These are phyloP conservation scores for Haplosporangium gracile DNA, from an alignment of 192 early-diverging fungal species.

Conservation along the genomic window DNA sequence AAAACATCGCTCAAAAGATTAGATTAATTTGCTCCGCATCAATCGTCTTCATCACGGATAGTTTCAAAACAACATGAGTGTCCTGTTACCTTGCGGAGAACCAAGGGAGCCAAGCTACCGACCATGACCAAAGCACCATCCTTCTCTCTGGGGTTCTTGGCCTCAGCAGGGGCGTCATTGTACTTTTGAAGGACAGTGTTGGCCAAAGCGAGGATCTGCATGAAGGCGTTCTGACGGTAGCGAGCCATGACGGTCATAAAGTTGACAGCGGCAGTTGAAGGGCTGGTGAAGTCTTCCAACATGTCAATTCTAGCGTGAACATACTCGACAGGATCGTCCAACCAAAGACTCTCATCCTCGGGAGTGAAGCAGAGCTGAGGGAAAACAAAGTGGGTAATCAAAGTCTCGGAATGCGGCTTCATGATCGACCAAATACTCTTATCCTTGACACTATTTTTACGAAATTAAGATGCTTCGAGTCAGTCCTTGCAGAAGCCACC, in stretches of 20 bases:
- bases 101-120: conserved; percentile 73
- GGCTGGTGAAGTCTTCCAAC: conserved; percentile 89
- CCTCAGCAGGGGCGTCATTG: conserved; percentile 71
- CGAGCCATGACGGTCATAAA: conserved; percentile 85
- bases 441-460: conserved; percentile 77
- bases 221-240: conserved; percentile 86
- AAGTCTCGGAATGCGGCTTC: conserved; percentile 84
- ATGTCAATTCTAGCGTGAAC: conserved; percentile 80
- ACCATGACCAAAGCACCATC: conserved; percentile 95
- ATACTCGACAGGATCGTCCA: conserved; percentile 94
- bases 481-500: not conserved
- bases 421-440: conserved; percentile 93
- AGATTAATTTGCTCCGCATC: conserved; percentile 5
- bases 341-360: conserved; percentile 91
- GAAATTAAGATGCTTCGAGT: not conserved
- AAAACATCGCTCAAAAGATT: not conserved
- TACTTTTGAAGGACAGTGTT: conserved; percentile 81
- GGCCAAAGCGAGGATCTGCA: conserved; percentile 83
- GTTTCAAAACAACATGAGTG: too few relatives aligned
- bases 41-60: too few relatives aligned
- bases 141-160: conserved; percentile 82
- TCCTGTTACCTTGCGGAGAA: conserved; percentile 67
- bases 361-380: conserved; percentile 92
- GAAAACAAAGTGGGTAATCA: conserved; percentile 92
- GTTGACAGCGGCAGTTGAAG: conserved; percentile 77